Conservation (phyloP, 2,329 filamentous ascomycete genomes). For the Aureobasidium pullulans region DNA sequence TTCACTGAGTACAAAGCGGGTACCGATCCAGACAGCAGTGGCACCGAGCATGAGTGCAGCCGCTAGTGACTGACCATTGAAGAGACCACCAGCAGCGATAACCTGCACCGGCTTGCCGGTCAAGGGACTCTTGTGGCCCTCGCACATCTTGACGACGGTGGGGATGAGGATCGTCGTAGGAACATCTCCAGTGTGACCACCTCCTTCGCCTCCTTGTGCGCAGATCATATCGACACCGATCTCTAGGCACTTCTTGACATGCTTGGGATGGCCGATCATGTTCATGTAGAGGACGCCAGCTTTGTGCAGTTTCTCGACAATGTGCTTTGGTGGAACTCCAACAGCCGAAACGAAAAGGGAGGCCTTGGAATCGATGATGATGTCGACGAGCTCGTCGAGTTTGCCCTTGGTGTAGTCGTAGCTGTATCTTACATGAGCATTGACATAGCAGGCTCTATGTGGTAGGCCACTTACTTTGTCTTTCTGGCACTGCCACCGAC, state of each 20-base stretch:
- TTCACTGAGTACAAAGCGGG: slow-evolving; percentile 85
- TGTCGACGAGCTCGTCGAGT: slow-evolving; percentile 79
- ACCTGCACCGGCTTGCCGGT: slow-evolving; percentile 85
- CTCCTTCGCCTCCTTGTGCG: slow-evolving; percentile 95
- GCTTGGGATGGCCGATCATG: slow-evolving; percentile 99
- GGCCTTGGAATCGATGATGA: slow-evolving; percentile 85
- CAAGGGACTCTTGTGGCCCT: slow-evolving; percentile 76
- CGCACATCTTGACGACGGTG: slow-evolving; percentile 73
- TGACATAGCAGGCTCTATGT: neutral
- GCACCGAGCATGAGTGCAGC: slow-evolving; percentile 90
- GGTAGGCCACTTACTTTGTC: slow-evolving; percentile 48
- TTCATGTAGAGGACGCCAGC: slow-evolving; percentile 95
- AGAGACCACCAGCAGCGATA: slow-evolving; percentile 87
- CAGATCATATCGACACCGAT: slow-evolving; percentile 94
- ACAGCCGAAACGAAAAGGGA: slow-evolving; percentile 96
- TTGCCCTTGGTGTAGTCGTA: slow-evolving; percentile 99
- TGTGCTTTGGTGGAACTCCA: slow-evolving; percentile 78
- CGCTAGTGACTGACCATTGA: slow-evolving; percentile 84
- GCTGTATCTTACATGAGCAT: slow-evolving; percentile 43
- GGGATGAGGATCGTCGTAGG: slow-evolving; percentile 90
- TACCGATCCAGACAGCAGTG: slow-evolving; percentile 90
- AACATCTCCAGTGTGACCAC: slow-evolving; percentile 87
- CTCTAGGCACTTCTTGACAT: slow-evolving; percentile 91
- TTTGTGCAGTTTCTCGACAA: slow-evolving; percentile 85
- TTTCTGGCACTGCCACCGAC: slow-evolving; percentile 90